Conservation (phyloP, 1,284 basidiomycete species). For the Ustilago hordei region DNA sequence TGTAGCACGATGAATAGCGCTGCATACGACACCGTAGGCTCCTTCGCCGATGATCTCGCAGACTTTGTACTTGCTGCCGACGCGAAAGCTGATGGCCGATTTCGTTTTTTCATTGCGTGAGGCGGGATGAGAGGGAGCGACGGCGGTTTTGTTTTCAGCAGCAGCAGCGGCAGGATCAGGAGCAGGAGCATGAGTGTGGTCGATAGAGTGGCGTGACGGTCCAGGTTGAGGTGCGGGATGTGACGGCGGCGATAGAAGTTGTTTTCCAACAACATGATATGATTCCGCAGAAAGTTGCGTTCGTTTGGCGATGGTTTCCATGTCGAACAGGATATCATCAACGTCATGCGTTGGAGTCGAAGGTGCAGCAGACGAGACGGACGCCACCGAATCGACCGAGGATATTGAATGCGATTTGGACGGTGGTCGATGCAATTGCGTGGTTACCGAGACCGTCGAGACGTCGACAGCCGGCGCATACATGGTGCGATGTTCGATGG, state of each 20-base stretch:
- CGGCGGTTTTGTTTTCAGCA: conserved; percentile 6
- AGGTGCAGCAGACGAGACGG: conserved; percentile 21
- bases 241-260: conserved; percentile 12
- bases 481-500: conserved; percentile 11
- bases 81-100: conserved; percentile 61
- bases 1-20: conserved; percentile 69
- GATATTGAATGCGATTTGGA: conserved; percentile 37
- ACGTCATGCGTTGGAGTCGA: conserved; percentile 33
- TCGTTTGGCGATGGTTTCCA: conserved; percentile 32
- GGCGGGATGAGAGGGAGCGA: conserved; percentile 14
- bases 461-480: conserved; percentile 26
- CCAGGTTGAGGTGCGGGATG: conserved; percentile 5
- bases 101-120: conserved; percentile 38
- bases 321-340: conserved; percentile 32
- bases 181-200: neutral
- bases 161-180: neutral
- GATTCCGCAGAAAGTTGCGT: conserved; percentile 18
- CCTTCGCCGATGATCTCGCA: conserved; percentile 71
- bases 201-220: neutral
- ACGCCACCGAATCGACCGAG: conserved; percentile 31
- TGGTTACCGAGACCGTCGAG: conserved; percentile 18
- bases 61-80: conserved; percentile 66
- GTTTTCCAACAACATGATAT: conserved; percentile 15
- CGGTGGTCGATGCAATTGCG: conserved; percentile 31
- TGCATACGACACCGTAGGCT: conserved; percentile 71